Conservation (phyloP, 176 grass and related monocot genomes). For the Guadua angustifolia region DNA sequence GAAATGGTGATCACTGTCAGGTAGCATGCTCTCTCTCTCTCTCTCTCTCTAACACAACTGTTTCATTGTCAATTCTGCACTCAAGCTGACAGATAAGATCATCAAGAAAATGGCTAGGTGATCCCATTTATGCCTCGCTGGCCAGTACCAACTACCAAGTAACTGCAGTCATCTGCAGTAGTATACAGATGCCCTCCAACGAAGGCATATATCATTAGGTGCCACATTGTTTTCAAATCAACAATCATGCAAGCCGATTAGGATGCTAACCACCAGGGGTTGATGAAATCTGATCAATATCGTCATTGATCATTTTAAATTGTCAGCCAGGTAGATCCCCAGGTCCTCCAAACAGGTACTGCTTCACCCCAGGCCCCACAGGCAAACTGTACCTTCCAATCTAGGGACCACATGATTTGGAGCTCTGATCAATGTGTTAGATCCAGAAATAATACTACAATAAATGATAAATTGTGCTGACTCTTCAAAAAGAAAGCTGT, state of each 20-base stretch:
- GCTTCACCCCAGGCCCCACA: slow-evolving; percentile 9
- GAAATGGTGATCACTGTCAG: slow-evolving; percentile 66
- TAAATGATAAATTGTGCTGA: neutral
- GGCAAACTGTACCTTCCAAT: slow-evolving; percentile 41
- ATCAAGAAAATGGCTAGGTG: neutral
- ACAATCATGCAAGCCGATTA: slow-evolving; percentile 38
- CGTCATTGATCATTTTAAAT: slow-evolving; percentile 39
- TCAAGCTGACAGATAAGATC: neutral
- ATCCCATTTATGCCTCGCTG: slow-evolving; percentile 28
- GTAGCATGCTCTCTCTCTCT: slow-evolving; percentile 32
- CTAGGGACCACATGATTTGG: slow-evolving; percentile 16
- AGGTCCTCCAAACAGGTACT: slow-evolving; percentile 5
- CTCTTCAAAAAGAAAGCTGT: neutral
- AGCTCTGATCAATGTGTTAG: slow-evolving; percentile 6
- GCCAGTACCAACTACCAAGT: slow-evolving; percentile 34
- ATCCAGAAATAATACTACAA: slow-evolving; percentile 28
- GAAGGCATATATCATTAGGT: slow-evolving; percentile 48
- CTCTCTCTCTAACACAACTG: neutral
- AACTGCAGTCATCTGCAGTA: slow-evolving; percentile 38
- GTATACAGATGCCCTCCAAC: slow-evolving; percentile 31
- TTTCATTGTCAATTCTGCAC: slow-evolving; percentile 32
- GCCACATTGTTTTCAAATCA: slow-evolving; percentile 47
- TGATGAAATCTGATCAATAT: slow-evolving; percentile 29
- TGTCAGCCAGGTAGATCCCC: slow-evolving; percentile 32
- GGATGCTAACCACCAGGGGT: slow-evolving; percentile 40